Conservation (phyloP, 1,284 basidiomycete genomes). For the Tausonia pullulans region DNA sequence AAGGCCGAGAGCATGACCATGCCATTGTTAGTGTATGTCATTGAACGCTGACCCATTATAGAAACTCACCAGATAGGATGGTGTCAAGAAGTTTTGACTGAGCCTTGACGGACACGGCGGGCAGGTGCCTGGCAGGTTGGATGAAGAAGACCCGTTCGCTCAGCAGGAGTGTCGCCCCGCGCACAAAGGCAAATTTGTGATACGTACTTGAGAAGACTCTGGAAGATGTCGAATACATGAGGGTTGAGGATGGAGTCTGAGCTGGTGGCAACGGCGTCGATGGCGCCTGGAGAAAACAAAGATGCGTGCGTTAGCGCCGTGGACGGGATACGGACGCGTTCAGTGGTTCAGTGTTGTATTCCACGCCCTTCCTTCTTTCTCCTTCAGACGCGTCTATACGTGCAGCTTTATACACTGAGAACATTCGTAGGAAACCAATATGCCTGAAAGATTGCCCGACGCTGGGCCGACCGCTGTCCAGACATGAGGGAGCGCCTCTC, state of each 20-base stretch:
- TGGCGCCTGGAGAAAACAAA: constrained; percentile 44
- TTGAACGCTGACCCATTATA: not conserved
- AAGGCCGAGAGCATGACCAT: not conserved
- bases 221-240: constrained; percentile 63
- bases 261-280: constrained; percentile 59
- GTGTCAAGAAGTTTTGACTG: constrained; percentile 72
- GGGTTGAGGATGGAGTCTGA: constrained; percentile 55
- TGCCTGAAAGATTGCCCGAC: too few relatives aligned
- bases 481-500: too few relatives aligned
- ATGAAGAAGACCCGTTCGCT: not conserved
- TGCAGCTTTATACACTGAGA: too few relatives aligned
- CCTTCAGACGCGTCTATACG: too few relatives aligned
- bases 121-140: constrained; percentile 37
- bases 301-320: constrained; percentile 3
- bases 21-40: not conserved
- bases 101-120: constrained; percentile 45
- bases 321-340: not conserved
- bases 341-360: too few relatives aligned
- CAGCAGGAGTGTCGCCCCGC: not conserved
- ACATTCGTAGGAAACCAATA: too few relatives aligned
- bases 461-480: too few relatives aligned
- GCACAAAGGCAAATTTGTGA: not conserved
- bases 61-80: constrained; percentile 35
- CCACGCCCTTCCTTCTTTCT: too few relatives aligned
- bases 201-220: constrained; percentile 55